Percentiles rank a stretch among this genome's conserved stretches.
Conservation (phyloP, 176 grass and related monocot genomes). For the Ensete glaucum region DNA sequence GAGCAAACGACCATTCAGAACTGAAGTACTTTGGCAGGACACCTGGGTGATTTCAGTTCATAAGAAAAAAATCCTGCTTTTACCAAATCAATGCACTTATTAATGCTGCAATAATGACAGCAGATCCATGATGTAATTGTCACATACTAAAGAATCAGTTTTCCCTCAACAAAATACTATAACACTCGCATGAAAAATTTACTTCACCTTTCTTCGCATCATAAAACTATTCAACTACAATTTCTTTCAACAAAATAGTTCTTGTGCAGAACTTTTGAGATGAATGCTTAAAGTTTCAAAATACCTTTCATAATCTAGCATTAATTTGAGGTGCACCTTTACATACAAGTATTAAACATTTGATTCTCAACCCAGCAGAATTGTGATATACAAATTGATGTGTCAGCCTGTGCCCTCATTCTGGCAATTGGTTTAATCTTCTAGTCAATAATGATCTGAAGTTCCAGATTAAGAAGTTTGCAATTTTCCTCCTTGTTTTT, state of each 20-base stretch:
- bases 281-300: too few species aligned
- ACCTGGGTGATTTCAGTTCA: conserved; percentile 21
- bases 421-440: background rate
- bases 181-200: background rate
- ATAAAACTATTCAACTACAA: background rate
- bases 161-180: too few species aligned
- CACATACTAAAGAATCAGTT: too few species aligned
- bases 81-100: background rate
- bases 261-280: background rate
- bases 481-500: background rate
- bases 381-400: background rate
- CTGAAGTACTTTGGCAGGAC: conserved; percentile 86
- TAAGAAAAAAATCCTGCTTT: background rate
- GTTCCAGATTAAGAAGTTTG: background rate
- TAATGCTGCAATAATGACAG: background rate
- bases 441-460: background rate
- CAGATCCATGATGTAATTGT: background rate
- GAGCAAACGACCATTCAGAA: conserved; percentile 97
- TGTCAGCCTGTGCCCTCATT: background rate
- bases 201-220: background rate
- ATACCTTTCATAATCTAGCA: too few species aligned
- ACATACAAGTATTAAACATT: background rate
- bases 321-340: background rate
- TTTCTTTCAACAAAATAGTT: background rate
- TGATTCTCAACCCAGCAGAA: background rate